Evolutionary conservation across 176 grass and related monocot species (phyloP), one percentile per base, ranked within the genome.

Genomic region (Carex littledalei): DNA sequence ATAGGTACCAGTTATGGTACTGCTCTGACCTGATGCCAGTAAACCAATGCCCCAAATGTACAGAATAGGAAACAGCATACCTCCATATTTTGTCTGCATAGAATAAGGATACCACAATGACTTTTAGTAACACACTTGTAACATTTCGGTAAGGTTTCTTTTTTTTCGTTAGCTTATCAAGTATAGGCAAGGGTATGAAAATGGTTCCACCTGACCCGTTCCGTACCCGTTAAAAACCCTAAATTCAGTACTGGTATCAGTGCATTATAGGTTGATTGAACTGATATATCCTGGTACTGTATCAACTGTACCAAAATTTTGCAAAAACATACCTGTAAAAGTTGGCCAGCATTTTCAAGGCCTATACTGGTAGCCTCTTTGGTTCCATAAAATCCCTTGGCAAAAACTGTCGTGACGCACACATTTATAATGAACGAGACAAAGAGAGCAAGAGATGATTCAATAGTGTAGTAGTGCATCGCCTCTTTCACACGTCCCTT

Each of bases 31-130:
- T 70, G 94, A 97, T 60, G 94, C 94, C 84, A 97, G 84, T 68
- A 97, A 70, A 43, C 94, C 94, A 81, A 94, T 91, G 74, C 87
- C 94, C 94, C 94, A 97, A 15, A 97, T 97, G 81, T 97, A 97
- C 24, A 97, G 85, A 45, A 97, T 86, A 72, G 94, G 94, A 88
- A 97, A 97, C 14, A 94, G 24, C 2, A 70, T 68, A 65, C 68
- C 63, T 65, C 94, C 94, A 18, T 97, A 97, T 85, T 97, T 97
- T 78, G 76, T 56, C 76, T 79, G 22, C 76, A 79, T 57, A 32
- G 22, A 60, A 35, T 50, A 35, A 34, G 14, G 5, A 67, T 67
- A 67, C 14, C 3, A 17, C 4, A 32, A 31, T 31, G 22, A 65
- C 26, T 29, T 20, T 29, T 65, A 26, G 22, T 65, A 65, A 26